phyloP scores from a whole-genome alignment of 768 basidiomycete genomes.

The Russula griseocarnosa region DNA sequence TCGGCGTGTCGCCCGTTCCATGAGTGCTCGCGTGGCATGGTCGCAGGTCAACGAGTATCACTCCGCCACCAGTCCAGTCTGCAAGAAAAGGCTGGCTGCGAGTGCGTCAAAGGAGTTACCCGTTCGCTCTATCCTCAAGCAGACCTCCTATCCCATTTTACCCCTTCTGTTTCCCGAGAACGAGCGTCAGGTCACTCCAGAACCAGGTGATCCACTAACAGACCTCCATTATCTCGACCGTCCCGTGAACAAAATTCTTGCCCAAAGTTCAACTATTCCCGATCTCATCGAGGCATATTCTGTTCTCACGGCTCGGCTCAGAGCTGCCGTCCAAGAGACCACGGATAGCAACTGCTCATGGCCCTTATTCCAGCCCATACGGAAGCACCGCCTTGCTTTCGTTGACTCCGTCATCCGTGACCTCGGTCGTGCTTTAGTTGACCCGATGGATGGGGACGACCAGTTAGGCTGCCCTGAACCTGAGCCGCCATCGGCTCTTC shows the following conservation, averaged over 20 bases:
- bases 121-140: slow-evolving; percentile 69
- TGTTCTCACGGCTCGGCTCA: slow-evolving; percentile 60
- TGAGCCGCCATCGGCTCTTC: slow-evolving; percentile 38
- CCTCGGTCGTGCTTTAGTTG: slow-evolving; percentile 57
- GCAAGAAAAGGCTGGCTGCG: slow-evolving; percentile 7
- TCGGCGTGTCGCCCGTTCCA: slow-evolving; percentile 32
- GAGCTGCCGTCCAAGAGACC: slow-evolving; percentile 40
- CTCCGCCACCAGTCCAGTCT: slow-evolving; percentile 35
- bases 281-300: slow-evolving; percentile 74
- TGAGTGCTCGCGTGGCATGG: slow-evolving; percentile 46
- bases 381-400: slow-evolving; percentile 50
- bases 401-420: slow-evolving; percentile 63
- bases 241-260: slow-evolving; percentile 59
- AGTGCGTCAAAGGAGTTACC: slow-evolving; percentile 46
- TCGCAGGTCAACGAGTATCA: slow-evolving; percentile 50
- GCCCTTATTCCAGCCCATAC: slow-evolving; percentile 69
- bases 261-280: slow-evolving; percentile 43
- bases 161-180: slow-evolving; percentile 40
- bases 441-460: slow-evolving; percentile 41
- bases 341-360: slow-evolving; percentile 59
- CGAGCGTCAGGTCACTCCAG: slow-evolving; percentile 67
- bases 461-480: slow-evolving; percentile 11
- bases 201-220: slow-evolving; percentile 62
- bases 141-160: slow-evolving; percentile 36
- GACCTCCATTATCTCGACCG: slow-evolving; percentile 61